Evolutionary conservation across 257 asterid genomes (phyloP).

Genomic region (Solanum gracilifrons): DNA sequence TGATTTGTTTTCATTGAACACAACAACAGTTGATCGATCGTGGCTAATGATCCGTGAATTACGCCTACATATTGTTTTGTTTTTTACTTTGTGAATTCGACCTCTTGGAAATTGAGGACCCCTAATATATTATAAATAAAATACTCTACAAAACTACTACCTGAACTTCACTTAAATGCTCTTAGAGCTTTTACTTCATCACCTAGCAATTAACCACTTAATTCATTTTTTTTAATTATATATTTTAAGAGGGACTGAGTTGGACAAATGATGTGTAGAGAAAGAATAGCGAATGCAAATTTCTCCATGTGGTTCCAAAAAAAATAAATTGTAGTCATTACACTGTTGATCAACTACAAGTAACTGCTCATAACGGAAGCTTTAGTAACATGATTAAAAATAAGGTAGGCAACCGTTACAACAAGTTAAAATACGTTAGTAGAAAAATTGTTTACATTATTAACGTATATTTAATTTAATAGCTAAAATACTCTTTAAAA

Average conservation of each 20-base stretch:
- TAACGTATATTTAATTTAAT: not conserved
- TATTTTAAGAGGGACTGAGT: not conserved
- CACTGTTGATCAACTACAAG: not conserved
- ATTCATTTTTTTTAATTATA: not conserved
- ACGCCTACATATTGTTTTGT: constrained; percentile 29
- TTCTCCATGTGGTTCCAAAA: not conserved
- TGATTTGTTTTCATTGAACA: not conserved
- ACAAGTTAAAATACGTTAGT: not conserved
- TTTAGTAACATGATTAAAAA: not conserved
- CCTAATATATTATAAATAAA: not conserved
- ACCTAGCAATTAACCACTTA: not conserved
- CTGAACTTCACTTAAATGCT: not conserved
- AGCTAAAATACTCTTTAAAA: not conserved
- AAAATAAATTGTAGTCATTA: not conserved
- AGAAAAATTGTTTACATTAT: not conserved
- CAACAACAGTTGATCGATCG: not conserved
- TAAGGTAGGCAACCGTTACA: not conserved
- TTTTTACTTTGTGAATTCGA: not conserved
- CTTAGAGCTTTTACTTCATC: not conserved
- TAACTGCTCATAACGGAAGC: not conserved
- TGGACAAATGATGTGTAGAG: not conserved
- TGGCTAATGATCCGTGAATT: constrained; percentile 47
- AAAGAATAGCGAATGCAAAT: not conserved
- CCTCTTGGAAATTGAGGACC: constrained; percentile 34
- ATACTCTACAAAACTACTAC: not conserved